Percentiles rank a stretch among this genome's conserved stretches.
phyloP scores from a whole-genome alignment of 176 grass and related monocot genomes.

The Cenchrus purpureus region DNA sequence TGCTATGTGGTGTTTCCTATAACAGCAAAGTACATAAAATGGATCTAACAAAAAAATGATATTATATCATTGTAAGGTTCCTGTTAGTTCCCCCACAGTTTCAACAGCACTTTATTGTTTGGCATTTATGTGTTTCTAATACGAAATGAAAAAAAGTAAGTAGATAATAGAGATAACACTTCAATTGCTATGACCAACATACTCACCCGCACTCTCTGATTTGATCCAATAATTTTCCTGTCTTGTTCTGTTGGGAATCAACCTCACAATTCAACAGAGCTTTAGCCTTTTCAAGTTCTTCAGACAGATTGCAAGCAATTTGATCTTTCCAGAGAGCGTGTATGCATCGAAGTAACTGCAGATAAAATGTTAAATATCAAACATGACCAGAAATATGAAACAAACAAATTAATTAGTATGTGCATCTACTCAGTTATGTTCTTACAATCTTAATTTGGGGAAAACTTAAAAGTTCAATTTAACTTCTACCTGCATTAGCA shows the following conservation, averaged over 20 bases:
- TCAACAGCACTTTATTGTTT: no score
- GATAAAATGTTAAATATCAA: neutral
- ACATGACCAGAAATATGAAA: neutral
- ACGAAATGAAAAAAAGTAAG: neutral
- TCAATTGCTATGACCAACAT: neutral
- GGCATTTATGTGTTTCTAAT: neutral
- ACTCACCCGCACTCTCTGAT: conserved; percentile 65
- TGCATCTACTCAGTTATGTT: neutral
- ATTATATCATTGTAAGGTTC: neutral
- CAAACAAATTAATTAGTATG: neutral
- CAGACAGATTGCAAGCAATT: conserved; percentile 42
- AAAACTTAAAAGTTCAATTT: neutral
- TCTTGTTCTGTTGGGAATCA: conserved; percentile 50
- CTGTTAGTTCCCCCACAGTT: neutral
- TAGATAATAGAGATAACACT: neutral
- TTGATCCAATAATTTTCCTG: conserved; percentile 61
- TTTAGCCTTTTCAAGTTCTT: conserved; percentile 55
- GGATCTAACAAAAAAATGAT: neutral
- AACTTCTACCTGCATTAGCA: conserved; percentile 52
- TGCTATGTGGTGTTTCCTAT: neutral
- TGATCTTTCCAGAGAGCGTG: conserved; percentile 59
- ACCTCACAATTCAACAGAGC: conserved; percentile 42
- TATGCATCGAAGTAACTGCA: conserved; percentile 57
- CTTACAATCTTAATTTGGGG: neutral
- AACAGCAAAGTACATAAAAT: neutral